Evolutionary conservation across 1,284 basidiomycete species (phyloP).

Genomic region (Phellopilus nigrolimitatus): DNA sequence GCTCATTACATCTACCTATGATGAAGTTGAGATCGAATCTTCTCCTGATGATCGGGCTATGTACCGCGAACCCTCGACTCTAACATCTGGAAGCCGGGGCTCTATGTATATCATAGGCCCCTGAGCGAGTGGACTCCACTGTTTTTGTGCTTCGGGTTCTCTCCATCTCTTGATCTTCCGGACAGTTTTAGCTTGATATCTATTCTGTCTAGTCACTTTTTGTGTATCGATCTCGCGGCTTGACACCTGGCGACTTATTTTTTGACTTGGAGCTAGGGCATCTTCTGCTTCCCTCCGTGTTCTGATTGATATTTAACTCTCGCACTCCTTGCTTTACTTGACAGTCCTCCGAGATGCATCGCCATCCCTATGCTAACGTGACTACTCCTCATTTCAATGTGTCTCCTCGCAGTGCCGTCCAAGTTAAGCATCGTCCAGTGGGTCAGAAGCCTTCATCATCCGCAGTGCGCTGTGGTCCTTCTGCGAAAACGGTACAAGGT

Average conservation of each 20-base stretch:
- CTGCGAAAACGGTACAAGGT: background rate
- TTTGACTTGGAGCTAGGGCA: background rate
- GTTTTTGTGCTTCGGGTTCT: too few relatives aligned
- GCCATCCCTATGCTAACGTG: slow-evolving; percentile 16
- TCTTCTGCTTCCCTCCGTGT: background rate
- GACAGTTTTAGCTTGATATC: background rate
- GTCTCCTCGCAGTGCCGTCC: background rate
- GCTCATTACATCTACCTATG: too few relatives aligned
- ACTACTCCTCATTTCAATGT: background rate
- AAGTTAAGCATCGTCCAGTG: background rate
- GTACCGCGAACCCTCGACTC: too few relatives aligned
- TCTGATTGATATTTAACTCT: background rate
- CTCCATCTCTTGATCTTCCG: too few relatives aligned
- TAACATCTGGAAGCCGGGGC: too few relatives aligned
- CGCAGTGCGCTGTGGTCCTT: background rate
- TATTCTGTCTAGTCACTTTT: slow-evolving; percentile 1
- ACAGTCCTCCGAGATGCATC: background rate
- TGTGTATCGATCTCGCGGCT: background rate
- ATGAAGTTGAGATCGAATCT: too few relatives aligned
- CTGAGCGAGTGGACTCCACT: too few relatives aligned
- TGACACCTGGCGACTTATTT: background rate
- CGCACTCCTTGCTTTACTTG: background rate
- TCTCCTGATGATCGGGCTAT: too few relatives aligned
- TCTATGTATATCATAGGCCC: too few relatives aligned
- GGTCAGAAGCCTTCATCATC: background rate